Percentiles rank a stretch among this genome's conserved stretches.
phyloP scores from a whole-genome alignment of 1,139 yeast species.

The Saccharomycopsis hybrid region DNA sequence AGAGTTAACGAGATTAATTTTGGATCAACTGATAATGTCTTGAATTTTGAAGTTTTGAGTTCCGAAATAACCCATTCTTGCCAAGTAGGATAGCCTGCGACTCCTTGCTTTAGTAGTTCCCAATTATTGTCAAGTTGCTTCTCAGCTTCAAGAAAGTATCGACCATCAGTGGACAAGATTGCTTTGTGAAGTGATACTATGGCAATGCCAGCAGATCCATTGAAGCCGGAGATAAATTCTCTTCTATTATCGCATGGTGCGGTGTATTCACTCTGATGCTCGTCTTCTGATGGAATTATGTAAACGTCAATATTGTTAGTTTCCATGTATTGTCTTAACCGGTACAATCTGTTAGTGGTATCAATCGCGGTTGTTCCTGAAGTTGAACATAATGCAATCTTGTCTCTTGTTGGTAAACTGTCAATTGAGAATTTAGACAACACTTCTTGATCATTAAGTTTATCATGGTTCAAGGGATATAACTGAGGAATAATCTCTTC shows the following conservation, averaged over 20 bases:
- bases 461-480: too few relatives aligned
- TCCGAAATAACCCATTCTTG: conserved; percentile 73
- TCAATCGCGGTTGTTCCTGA: conserved; percentile 36
- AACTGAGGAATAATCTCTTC: conserved; percentile 19
- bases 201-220: conserved; percentile 95
- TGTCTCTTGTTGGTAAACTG: too few relatives aligned
- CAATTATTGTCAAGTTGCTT: conserved; percentile 86
- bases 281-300: conserved; percentile 87
- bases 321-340: conserved; percentile 61
- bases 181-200: conserved; percentile 76
- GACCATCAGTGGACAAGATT: conserved; percentile 88
- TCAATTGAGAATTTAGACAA: not conserved
- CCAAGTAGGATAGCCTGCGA: conserved; percentile 74
- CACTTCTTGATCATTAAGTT: conserved; percentile 11
- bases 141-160: conserved; percentile 87
- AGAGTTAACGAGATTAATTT: conserved; percentile 39
- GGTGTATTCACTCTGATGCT: conserved; percentile 90
- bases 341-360: conserved; percentile 52
- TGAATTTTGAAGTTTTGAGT: conserved; percentile 37
- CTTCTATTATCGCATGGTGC: conserved; percentile 76
- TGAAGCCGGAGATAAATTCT: conserved; percentile 79
- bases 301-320: conserved; percentile 66
- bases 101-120: conserved; percentile 80
- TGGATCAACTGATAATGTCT: conserved; percentile 42
- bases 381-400: too few relatives aligned